A percentile compares a stretch with the other conserved stretches of the same genome.
phyloP scores from a whole-genome alignment of 139 green algal species.

The Trebouxia sp. region DNA sequence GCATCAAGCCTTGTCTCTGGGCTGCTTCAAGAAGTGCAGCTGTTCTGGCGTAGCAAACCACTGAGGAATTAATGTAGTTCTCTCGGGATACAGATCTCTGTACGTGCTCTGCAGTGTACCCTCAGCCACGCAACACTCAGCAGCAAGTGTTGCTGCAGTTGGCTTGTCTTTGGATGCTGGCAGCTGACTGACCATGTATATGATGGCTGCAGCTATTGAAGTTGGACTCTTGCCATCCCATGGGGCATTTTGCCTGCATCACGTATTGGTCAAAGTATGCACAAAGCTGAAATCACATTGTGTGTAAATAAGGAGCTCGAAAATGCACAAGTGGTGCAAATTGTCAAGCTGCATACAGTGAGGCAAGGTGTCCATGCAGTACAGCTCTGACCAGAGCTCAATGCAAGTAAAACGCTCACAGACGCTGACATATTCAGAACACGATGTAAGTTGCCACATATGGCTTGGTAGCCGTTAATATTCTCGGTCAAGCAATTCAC shows the following conservation, averaged over 20 bases:
- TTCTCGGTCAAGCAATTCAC: background rate
- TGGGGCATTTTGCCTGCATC: conserved; percentile 32
- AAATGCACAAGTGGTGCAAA: too few relatives aligned
- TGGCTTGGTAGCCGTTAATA: background rate
- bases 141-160: background rate
- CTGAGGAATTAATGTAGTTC: conserved; percentile 4
- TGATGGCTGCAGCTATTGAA: conserved; percentile 71
- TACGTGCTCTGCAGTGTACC: conserved; percentile 46
- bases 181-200: conserved; percentile 67
- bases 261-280: background rate
- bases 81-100: conserved; percentile 43
- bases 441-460: too few relatives aligned
- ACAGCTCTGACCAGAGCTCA: background rate
- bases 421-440: background rate
- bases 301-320: too few relatives aligned
- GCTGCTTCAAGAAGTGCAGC: background rate
- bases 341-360: too few relatives aligned
- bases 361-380: too few relatives aligned
- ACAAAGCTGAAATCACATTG: too few relatives aligned
- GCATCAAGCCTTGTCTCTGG: too few relatives aligned
- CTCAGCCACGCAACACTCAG: background rate
- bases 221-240: conserved; percentile 77
- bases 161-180: background rate
- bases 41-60: conserved; percentile 28
- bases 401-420: background rate